phyloP scores from a whole-genome alignment of 1,284 basidiomycete species.

The Apiotrichum gamsii region DNA sequence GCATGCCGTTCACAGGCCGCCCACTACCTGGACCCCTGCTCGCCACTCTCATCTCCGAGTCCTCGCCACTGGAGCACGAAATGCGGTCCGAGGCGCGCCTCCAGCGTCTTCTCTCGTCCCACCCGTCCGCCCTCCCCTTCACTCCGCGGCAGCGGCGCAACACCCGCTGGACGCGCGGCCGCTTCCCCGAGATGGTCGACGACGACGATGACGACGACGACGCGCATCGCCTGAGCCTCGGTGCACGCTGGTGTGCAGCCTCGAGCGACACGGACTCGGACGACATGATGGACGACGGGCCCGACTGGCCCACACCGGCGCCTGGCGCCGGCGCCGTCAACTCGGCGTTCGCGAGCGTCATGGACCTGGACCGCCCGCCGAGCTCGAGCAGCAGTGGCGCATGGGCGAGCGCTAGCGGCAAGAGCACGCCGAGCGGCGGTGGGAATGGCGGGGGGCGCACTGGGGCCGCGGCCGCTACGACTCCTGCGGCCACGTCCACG shows the following conservation, averaged over 20 bases:
- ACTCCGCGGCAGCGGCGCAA: conserved; percentile 36
- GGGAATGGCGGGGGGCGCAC: background rate
- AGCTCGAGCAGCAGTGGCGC: conserved; percentile 7
- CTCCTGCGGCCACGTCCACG: background rate
- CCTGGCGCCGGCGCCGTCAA: conserved; percentile 32
- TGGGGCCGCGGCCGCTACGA: background rate
- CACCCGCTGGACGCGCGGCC: conserved; percentile 24
- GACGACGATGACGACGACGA: conserved; percentile 42
- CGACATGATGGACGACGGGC: conserved; percentile 24
- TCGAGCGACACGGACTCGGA: conserved; percentile 36
- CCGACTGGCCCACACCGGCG: conserved; percentile 7
- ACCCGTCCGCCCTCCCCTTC: conserved; percentile 35
- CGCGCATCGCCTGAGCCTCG: background rate
- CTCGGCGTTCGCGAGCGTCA: conserved; percentile 39
- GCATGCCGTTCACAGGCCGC: conserved; percentile 24
- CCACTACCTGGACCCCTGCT: conserved; percentile 38
- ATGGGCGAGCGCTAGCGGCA: conserved; percentile 10
- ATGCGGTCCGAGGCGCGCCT: conserved; percentile 43
- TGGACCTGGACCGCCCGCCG: conserved; percentile 42
- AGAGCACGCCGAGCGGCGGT: conserved; percentile 11
- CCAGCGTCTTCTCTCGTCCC: conserved; percentile 35
- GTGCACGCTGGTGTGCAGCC: conserved; percentile 7
- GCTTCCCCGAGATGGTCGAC: conserved; percentile 44
- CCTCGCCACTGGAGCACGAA: conserved; percentile 40
- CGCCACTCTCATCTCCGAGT: conserved; percentile 42